Evolutionary conservation across 2,329 filamentous ascomycete species (phyloP).

Genomic region (Penicillium sp.): DNA sequence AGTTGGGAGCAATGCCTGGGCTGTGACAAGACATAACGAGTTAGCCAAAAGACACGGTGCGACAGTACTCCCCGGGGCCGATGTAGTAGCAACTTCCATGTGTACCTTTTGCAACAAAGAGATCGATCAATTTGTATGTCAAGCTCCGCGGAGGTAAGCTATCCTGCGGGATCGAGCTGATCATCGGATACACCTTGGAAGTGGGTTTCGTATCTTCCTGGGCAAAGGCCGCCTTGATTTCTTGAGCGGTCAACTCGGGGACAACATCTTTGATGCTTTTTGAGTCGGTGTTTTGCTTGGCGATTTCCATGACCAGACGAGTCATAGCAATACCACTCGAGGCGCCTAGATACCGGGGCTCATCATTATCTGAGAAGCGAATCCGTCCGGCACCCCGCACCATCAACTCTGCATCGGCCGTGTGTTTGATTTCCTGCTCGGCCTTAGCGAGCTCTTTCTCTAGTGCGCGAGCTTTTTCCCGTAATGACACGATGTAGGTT

Average conservation of each 20-base stretch:
- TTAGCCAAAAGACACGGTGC: conserved; percentile 21
- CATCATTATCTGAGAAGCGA: conserved; percentile 80
- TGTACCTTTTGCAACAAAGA: conserved; percentile 83
- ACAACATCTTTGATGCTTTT: conserved; percentile 92
- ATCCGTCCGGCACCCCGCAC: conserved; percentile 85
- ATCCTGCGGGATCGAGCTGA: conserved; percentile 80
- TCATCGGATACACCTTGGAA: conserved; percentile 84
- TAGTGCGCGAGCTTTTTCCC: conserved; percentile 80
- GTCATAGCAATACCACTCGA: conserved; percentile 97
- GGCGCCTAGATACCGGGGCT: conserved; percentile 86
- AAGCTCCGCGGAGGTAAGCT: conserved; percentile 73
- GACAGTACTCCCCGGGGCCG: background rate
- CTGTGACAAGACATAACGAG: conserved; percentile 49
- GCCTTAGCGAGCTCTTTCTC: conserved; percentile 79
- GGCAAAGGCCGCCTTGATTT: conserved; percentile 69
- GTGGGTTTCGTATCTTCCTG: conserved; percentile 68
- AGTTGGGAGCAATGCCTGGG: conserved; percentile 83
- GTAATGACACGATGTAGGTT: conserved; percentile 88
- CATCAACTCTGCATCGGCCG: conserved; percentile 77
- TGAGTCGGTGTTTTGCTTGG: conserved; percentile 88
- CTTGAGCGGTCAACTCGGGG: conserved; percentile 69
- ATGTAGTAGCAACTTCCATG: conserved; percentile 27
- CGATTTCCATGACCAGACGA: conserved; percentile 91
- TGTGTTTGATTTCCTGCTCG: conserved; percentile 74
- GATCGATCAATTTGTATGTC: conserved; percentile 76